Evolutionary conservation across 495 filamentous ascomycete genomes (phyloP), one percentile per base, ranked within the genome.

Genomic region (Mytilinidion resinicola): DNA sequence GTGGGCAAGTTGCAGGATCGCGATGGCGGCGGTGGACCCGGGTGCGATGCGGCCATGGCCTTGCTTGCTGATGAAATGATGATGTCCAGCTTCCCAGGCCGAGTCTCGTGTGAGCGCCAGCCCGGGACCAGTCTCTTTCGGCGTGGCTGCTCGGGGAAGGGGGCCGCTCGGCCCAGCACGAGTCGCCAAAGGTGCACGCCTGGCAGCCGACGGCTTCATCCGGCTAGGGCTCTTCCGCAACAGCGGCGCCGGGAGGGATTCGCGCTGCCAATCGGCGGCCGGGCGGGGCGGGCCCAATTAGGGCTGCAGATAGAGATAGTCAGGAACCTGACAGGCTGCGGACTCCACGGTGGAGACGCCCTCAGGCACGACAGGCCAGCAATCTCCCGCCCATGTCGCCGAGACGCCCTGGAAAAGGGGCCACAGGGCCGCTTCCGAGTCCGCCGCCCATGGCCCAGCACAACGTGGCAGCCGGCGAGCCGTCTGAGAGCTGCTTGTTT

Each of bases 221-320:
- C 42, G 20, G 14, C 39, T 12, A 42, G 17, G 11, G 12, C 39
- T 42, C 17, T 17, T 42, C 12, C 39, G 25, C 25, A 30, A 30
- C 25, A 30, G 25, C 25, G 25, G 25, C 25, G 25, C 25, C 25
- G 25, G 39, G 39, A 42, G 12, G 17, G 39, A 17, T 42, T 42
- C 39, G 4, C 39, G 15, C 7, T 9, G 12, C 33, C 19, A 49
- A 49, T 25, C 17, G 46, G 12, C 21, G 46, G 46, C 14, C 19
- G 21, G 19, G 21, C 19, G 39, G 17, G 11, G 15, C 46, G 46
- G 46, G 21, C 46, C 46, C 46, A 25, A 25, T 33, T 33, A 48
- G 10, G 44, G 21, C 44, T 48, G 44, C 44, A 48, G 46, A 19
- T 49, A 25, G 19, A 49, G 46, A 33, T 49, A 49, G 46, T 49